Conservation (phyloP, 1,139 yeast species). For the Nadsonia commutata region DNA sequence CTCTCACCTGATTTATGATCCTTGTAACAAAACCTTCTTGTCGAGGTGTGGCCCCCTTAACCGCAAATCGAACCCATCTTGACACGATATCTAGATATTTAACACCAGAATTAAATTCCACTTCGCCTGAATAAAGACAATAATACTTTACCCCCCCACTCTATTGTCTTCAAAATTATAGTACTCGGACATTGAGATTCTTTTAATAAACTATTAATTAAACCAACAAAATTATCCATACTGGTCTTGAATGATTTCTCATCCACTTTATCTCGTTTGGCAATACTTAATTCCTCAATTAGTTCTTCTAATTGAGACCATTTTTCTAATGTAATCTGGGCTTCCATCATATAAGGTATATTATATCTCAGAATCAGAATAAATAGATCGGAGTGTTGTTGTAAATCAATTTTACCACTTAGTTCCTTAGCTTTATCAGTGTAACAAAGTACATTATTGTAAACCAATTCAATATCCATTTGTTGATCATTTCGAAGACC, state of each 20-base stretch:
- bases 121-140: background rate
- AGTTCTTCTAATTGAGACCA: background rate
- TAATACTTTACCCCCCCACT: background rate
- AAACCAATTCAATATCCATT: background rate
- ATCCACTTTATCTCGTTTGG: background rate
- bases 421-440: background rate
- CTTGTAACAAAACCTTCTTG: background rate
- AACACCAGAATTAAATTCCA: background rate
- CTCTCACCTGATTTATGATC: background rate
- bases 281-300: background rate
- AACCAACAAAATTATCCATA: background rate
- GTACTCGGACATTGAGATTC: background rate
- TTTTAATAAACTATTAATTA: no score
- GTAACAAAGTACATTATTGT: background rate
- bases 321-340: background rate
- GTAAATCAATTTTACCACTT: background rate
- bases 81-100: background rate
- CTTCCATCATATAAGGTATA: background rate
- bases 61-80: background rate
- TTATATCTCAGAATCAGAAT: background rate
- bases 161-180: background rate
- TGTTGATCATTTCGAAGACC: background rate
- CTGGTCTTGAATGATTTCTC: background rate
- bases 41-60: background rate
- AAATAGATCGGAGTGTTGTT: background rate